These are phyloP conservation scores for Blastobotrys arbuscula DNA, from an alignment of 1,139 yeast species.

Conservation along the genomic window DNA sequence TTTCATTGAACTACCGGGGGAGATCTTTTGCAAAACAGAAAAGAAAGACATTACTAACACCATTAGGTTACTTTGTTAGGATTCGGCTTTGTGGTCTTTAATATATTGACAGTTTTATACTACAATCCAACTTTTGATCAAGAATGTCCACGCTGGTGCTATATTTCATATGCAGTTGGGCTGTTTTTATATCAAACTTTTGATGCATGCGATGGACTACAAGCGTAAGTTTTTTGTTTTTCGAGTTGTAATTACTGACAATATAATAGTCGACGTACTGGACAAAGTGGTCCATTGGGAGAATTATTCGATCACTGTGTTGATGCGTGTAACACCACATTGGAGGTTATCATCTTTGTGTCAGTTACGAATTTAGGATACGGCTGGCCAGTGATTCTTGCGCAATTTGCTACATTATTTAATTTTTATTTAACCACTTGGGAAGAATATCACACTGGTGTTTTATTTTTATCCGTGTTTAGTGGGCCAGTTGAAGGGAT, in stretches of 20 bases:
- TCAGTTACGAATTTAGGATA: conserved; percentile 72
- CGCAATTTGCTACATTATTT: conserved; percentile 69
- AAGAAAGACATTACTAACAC: neutral
- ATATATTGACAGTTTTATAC: conserved; percentile 60
- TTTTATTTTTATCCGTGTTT: conserved; percentile 67
- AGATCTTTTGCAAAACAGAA: no score
- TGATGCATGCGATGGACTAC: conserved; percentile 95
- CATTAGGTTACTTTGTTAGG: conserved; percentile 77
- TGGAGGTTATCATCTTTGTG: conserved; percentile 67
- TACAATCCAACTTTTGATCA: conserved; percentile 64
- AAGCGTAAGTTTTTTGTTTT: conserved; percentile 48
- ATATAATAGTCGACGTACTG: conserved; percentile 58
- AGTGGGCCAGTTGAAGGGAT: conserved; percentile 97
- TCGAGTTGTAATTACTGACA: neutral
- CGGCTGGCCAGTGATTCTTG: conserved; percentile 52
- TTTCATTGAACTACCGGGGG: neutral
- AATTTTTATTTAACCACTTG: conserved; percentile 89
- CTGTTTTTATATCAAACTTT: conserved; percentile 89
- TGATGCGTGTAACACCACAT: conserved; percentile 84
- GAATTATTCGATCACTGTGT: conserved; percentile 90
- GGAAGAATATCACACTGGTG: conserved; percentile 94
- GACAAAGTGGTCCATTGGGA: conserved; percentile 92
- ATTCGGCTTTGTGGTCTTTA: conserved; percentile 58
- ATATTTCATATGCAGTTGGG: conserved; percentile 74
- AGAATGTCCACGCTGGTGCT: conserved; percentile 73